phyloP scores from a whole-genome alignment of 164 flowering plant genomes.

The Chloranthus sessilifolius region DNA sequence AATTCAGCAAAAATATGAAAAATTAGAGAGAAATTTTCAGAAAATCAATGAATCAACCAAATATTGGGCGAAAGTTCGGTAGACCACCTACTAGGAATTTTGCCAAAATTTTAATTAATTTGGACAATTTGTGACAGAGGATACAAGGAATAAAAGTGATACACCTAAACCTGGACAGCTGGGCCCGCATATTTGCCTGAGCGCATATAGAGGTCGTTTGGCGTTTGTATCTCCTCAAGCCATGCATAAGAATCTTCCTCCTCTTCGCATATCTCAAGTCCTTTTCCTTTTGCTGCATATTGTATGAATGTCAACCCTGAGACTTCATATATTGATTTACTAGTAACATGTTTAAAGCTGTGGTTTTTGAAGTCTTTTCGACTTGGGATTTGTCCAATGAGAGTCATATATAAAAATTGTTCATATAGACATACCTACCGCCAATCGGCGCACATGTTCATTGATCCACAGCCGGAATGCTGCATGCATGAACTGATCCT shows the following conservation, averaged over 20 bases:
- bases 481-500: no score
- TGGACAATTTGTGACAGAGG: no score
- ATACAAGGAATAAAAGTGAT: constrained; percentile 4
- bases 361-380: background rate
- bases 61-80: no score
- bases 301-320: background rate
- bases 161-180: constrained; percentile 35
- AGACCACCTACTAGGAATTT: no score
- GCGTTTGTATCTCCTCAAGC: constrained; percentile 73
- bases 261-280: constrained; percentile 19
- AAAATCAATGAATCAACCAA: no score
- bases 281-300: constrained; percentile 34
- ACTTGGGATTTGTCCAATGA: background rate
- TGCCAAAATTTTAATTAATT: no score
- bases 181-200: constrained; percentile 70
- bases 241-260: constrained; percentile 84
- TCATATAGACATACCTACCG: background rate
- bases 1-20: no score
- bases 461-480: background rate
- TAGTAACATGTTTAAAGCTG: no score
- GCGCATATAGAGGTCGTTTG: constrained; percentile 83
- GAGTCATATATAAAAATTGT: no score
- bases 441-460: background rate
- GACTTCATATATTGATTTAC: no score
- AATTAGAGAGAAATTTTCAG: no score